Evolutionary conservation across 192 early-diverging fungal species (phyloP).

Genomic region (Podila clonocystis): DNA sequence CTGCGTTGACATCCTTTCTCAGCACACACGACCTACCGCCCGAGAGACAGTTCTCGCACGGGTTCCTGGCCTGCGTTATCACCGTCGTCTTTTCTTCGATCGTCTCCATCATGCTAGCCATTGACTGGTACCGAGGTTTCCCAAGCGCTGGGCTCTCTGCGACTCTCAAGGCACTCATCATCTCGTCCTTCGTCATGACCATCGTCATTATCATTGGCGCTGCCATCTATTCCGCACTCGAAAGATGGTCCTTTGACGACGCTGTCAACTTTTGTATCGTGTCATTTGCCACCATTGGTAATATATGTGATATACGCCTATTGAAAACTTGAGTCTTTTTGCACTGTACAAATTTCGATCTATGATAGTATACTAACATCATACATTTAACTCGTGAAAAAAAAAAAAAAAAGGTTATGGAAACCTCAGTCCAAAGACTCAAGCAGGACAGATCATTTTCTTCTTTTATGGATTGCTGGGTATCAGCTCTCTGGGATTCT

Average conservation of each 20-base stretch:
- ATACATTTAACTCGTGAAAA: too few species aligned
- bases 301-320: too few species aligned
- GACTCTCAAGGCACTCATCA: slow-evolving; percentile 43
- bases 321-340: too few species aligned
- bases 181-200: slow-evolving; percentile 50
- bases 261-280: slow-evolving; percentile 52
- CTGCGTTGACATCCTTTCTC: slow-evolving; percentile 35
- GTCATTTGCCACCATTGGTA: slow-evolving; percentile 52
- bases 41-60: slow-evolving; percentile 39
- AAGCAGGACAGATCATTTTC: slow-evolving; percentile 26
- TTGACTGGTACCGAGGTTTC: slow-evolving; percentile 43
- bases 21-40: slow-evolving; percentile 18
- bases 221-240: slow-evolving; percentile 36
- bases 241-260: slow-evolving; percentile 43
- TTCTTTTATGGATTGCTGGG: slow-evolving; percentile 39
- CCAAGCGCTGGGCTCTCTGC: slow-evolving; percentile 44
- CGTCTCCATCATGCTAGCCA: slow-evolving; percentile 42
- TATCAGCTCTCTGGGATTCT: slow-evolving; percentile 44
- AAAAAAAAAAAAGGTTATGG: slow-evolving; percentile 29
- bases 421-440: slow-evolving; percentile 34
- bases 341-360: background rate
- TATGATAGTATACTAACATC: background rate
- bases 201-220: slow-evolving; percentile 47
- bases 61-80: slow-evolving; percentile 46
- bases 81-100: slow-evolving; percentile 31